phyloP scores from a whole-genome alignment of 768 basidiomycete species.

The Lactarius akahatsu region DNA sequence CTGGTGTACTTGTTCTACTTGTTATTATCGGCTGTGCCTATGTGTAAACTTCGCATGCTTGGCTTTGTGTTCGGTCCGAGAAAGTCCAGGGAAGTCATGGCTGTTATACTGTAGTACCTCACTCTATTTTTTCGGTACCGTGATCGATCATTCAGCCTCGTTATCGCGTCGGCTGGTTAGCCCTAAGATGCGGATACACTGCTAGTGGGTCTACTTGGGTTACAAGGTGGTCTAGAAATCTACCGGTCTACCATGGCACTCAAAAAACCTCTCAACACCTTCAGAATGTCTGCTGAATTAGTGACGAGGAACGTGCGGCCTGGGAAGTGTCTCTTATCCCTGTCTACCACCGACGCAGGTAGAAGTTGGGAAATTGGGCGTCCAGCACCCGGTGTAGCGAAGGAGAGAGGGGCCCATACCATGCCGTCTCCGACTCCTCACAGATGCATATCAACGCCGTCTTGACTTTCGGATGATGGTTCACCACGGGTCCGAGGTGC shows the following conservation, averaged over 20 bases:
- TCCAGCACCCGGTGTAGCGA: not conserved
- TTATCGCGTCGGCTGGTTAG: not conserved
- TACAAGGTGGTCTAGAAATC: not conserved
- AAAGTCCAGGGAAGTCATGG: not conserved
- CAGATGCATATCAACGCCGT: conserved; percentile 69
- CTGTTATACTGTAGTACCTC: not conserved
- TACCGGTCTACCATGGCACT: conserved; percentile 35
- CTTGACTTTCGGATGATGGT: conserved; percentile 59
- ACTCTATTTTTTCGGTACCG: not conserved
- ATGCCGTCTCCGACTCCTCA: conserved; percentile 62
- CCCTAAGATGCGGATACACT: not conserved
- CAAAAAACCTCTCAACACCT: conserved; percentile 61
- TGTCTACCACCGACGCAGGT: conserved; percentile 29
- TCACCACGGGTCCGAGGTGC: conserved; percentile 57
- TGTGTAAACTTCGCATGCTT: conserved; percentile 14
- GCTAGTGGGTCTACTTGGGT: not conserved
- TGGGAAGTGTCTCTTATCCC: conserved; percentile 61
- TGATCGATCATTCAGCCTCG: not conserved
- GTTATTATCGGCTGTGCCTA: conserved; percentile 17
- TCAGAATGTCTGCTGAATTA: conserved; percentile 64
- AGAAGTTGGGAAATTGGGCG: too few relatives aligned
- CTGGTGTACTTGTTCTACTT: conserved; percentile 11
- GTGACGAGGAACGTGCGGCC: conserved; percentile 58
- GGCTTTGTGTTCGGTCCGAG: not conserved
- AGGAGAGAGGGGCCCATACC: conserved; percentile 40